Percentiles rank a stretch among this genome's conserved stretches.
Evolutionary conservation across 306 rosid species (phyloP).

Genomic region (Carpinus fangiana): DNA sequence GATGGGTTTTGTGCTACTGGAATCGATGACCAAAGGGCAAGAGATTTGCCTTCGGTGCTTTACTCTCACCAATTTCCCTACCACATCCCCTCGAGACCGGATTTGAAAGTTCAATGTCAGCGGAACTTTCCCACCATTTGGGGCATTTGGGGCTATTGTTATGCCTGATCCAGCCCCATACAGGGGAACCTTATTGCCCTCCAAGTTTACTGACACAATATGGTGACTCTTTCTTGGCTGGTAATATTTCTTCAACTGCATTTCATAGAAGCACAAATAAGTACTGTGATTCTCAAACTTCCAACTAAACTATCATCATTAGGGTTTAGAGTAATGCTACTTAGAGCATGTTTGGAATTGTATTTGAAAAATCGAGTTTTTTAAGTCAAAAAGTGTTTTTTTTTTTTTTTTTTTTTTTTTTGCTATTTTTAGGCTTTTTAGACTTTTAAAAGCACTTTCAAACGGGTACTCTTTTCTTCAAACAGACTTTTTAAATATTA

Average conservation of each 20-base stretch:
- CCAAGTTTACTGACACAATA: conserved; percentile 36
- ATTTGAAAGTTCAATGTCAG: conserved; percentile 57
- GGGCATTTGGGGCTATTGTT: conserved; percentile 40
- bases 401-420: too few species aligned
- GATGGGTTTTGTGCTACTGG: conserved; percentile 60
- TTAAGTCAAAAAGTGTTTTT: too few species aligned
- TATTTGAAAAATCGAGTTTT: too few species aligned
- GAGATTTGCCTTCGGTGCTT: conserved; percentile 60
- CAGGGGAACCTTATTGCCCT: conserved; percentile 77
- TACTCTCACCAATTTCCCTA: conserved; percentile 79
- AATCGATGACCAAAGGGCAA: conserved; percentile 63
- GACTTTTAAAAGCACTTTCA: too few species aligned
- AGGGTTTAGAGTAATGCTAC: too few species aligned
- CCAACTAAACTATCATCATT: too few species aligned
- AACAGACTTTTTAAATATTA: too few species aligned
- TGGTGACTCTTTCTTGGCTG: conserved; percentile 83
- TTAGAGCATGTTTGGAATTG: too few species aligned
- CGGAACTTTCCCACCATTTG: conserved; percentile 51
- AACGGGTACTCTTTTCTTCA: too few species aligned
- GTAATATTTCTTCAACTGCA: conserved; percentile 79
- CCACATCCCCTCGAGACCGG: conserved; percentile 69
- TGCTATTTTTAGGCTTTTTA: too few species aligned
- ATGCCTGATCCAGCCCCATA: conserved; percentile 84
- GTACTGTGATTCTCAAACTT: too few species aligned
- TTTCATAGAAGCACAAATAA: background rate